These are phyloP conservation scores for Blastobotrys aristatus DNA, from an alignment of 1,139 yeast genomes.

Conservation along the genomic window DNA sequence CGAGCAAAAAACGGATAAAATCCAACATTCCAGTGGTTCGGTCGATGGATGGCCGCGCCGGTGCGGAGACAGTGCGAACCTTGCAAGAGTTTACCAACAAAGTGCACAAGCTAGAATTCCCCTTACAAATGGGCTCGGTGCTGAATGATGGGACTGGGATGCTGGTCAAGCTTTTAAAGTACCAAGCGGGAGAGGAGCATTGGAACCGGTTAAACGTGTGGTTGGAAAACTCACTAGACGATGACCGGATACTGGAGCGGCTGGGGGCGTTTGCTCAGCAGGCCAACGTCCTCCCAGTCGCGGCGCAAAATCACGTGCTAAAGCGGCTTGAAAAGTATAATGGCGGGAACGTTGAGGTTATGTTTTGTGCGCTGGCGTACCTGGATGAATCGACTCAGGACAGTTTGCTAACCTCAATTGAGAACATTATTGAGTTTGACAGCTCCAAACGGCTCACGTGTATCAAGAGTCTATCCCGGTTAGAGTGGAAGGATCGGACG, in stretches of 20 bases:
- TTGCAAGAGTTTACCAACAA: slow-evolving; percentile 22
- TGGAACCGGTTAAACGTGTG: slow-evolving; percentile 29
- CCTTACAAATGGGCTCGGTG: slow-evolving; percentile 26
- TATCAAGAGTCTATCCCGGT: neutral
- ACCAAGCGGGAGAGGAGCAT: slow-evolving; percentile 20
- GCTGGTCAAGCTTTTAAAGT: slow-evolving; percentile 22
- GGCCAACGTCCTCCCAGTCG: slow-evolving; percentile 22
- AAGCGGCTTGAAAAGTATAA: neutral
- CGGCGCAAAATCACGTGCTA: slow-evolving; percentile 13
- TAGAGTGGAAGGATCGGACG: neutral
- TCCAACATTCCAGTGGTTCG: slow-evolving; percentile 3
- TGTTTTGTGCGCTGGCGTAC: neutral
- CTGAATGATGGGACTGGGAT: slow-evolving; percentile 22
- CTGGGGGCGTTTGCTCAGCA: slow-evolving; percentile 19
- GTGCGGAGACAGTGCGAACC: slow-evolving; percentile 22
- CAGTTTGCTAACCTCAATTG: neutral
- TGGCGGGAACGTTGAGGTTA: neutral
- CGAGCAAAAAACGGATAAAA: neutral
- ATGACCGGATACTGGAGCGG: slow-evolving; percentile 16
- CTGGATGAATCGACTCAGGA: neutral
- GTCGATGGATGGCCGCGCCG: slow-evolving; percentile 7
- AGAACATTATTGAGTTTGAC: neutral
- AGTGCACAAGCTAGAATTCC: slow-evolving; percentile 25
- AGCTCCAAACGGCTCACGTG: neutral
- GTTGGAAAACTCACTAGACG: slow-evolving; percentile 23